Base-by-base conservation (phyloP, 805 yeast species). In the Grigorovia transvaalensis region DNA sequence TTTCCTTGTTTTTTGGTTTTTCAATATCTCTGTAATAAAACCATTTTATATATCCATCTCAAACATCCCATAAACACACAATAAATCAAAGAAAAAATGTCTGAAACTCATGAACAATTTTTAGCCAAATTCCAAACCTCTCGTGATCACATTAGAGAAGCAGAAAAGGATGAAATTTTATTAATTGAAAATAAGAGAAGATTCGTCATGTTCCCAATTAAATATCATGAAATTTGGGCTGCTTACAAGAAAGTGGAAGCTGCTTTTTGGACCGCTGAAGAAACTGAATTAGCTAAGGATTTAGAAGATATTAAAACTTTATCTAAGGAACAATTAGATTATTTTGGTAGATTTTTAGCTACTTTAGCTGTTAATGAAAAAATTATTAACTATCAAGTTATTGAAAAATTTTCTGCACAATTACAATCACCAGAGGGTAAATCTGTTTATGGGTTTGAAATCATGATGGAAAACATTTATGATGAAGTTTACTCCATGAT, bases 261-360 rank as follows among this genome's bases (percentile, higher is more conserved):
- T 18, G 88, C 96, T 9, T 91, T 91, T 79, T 91, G 99, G 99
- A 90, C 98, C 45, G 97, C 98, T 51, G 99, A 91, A 76, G 99
- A 91, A 74, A 88, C 91, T 60, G 99, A 91, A 71, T 79, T 91
- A 58, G 81, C 90, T 53, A 91, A 90, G 75, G 99, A 91, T 70
- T 67, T 76, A 54, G 78, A 77, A 62, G 97, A 91, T 74, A 88
- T 96, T 96, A 30, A 40, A 8, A 87, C 88, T 67, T 74, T 91
- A 72, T 88, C 76, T 66, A 90, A 85, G 50, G 91, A 89, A 69
- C 97, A 91, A 77, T 81, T 95, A 65, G 90, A 72, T 73, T 91
- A 90, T 72, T 74, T 91, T 58, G 85, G 95, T 18, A 81, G 93
- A 69, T 90, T 90, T 49, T 77, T 91, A 60, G 97, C 99, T n/a